phyloP scores from a whole-genome alignment of 805 yeast species.

The Lachancea kluyveri region DNA sequence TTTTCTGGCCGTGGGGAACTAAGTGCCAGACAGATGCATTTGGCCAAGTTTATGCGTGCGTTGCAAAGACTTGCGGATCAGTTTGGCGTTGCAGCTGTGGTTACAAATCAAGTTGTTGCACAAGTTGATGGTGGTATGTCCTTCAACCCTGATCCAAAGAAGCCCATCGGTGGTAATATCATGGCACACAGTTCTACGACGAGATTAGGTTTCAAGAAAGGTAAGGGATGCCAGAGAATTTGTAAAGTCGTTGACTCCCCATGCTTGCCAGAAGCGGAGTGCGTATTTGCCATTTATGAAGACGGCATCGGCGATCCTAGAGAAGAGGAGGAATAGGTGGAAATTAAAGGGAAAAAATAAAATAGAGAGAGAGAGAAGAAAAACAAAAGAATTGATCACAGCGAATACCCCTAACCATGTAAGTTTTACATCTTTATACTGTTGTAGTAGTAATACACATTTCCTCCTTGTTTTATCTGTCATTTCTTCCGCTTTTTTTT shows the following conservation, averaged over 20 bases:
- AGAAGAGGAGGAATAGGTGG: constrained; percentile 54
- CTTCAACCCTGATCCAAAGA: constrained; percentile 93
- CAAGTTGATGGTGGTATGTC: constrained; percentile 85
- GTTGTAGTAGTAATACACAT: too few species aligned
- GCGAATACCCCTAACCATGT: too few species aligned
- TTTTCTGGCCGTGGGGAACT: constrained; percentile 93
- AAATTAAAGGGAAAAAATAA: too few species aligned
- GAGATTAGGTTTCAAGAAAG: constrained; percentile 82
- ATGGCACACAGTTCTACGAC: constrained; percentile 97
- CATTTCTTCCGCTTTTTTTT: background rate
- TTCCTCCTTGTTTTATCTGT: too few species aligned
- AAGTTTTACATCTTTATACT: too few species aligned
- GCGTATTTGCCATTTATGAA: constrained; percentile 91
- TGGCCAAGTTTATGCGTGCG: constrained; percentile 87
- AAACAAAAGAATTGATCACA: too few species aligned
- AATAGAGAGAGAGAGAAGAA: too few species aligned
- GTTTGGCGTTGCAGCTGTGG: constrained; percentile 94
- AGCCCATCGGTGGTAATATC: constrained; percentile 97
- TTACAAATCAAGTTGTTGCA: constrained; percentile 95
- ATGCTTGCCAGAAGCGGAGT: constrained; percentile 91
- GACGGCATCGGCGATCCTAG: constrained; percentile 97
- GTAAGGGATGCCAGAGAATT: constrained; percentile 84
- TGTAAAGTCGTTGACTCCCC: constrained; percentile 96
- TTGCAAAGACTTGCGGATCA: constrained; percentile 94
- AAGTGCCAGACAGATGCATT: constrained; percentile 89